Conservation (phyloP, 768 basidiomycete species). For the Podaxis sp. region DNA sequence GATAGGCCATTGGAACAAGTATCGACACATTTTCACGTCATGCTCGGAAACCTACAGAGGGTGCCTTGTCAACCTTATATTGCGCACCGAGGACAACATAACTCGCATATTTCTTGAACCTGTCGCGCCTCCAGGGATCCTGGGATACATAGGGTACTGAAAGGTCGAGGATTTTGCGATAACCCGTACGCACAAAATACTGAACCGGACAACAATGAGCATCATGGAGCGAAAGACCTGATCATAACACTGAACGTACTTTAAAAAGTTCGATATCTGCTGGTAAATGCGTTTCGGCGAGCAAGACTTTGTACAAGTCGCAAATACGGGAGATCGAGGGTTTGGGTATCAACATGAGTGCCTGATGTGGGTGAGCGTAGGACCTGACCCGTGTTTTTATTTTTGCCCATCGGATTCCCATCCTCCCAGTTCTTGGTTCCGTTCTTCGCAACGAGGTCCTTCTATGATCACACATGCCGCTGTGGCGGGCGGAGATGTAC, state of each 20-base stretch:
- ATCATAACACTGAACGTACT: neutral
- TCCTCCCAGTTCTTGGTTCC: neutral
- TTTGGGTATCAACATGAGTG: neutral
- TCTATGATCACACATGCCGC: neutral
- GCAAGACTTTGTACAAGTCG: neutral
- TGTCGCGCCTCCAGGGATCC: neutral
- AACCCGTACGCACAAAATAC: neutral
- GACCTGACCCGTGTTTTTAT: neutral
- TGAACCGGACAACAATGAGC: neutral
- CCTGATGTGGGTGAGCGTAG: neutral
- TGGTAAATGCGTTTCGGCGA: neutral
- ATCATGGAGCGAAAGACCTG: neutral
- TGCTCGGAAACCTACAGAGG: neutral
- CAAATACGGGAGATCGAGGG: neutral
- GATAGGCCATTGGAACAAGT: conserved; percentile 2
- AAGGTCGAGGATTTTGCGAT: neutral
- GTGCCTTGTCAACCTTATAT: neutral
- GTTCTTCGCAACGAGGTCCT: neutral
- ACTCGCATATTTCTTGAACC: neutral
- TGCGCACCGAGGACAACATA: too few relatives aligned
- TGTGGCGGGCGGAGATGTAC: neutral
- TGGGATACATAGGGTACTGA: neutral
- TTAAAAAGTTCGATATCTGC: neutral
- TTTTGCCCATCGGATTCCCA: neutral
- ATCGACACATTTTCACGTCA: neutral